These are phyloP conservation scores for Leishmania braziliensis DNA, from an alignment of 208 protist genomes.

Conservation along the genomic window DNA sequence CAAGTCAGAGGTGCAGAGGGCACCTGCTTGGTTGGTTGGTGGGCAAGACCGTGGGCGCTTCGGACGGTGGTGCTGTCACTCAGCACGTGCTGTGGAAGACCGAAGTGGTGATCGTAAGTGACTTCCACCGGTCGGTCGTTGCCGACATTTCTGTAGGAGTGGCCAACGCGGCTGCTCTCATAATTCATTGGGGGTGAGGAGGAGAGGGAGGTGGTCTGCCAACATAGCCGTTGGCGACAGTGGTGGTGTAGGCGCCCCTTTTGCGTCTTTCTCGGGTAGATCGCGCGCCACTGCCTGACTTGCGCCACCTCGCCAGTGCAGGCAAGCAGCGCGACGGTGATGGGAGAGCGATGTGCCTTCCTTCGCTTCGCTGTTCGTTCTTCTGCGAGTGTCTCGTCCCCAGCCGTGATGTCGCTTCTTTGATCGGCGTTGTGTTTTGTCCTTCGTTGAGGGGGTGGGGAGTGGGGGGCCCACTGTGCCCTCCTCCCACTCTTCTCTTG, in stretches of 20 bases:
- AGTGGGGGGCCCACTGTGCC: no score
- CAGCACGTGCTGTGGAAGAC: not conserved
- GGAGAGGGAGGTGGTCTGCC: not conserved
- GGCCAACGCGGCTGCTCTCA: not conserved
- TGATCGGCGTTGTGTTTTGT: no score
- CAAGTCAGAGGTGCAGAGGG: not conserved
- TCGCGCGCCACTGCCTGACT: no score
- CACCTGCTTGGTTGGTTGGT: not conserved
- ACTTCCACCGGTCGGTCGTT: slow-evolving; percentile 9
- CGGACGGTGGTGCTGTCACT: not conserved
- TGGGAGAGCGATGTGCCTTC: not conserved
- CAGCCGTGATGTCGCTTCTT: no score
- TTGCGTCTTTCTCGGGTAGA: no score
- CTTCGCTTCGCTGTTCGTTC: not conserved
- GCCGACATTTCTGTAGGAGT: not conserved
- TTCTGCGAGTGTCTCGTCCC: not conserved
- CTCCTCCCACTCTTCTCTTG: no score
- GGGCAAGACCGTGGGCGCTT: not conserved
- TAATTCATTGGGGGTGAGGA: not conserved
- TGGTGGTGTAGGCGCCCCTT: no score
- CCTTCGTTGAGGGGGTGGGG: no score
- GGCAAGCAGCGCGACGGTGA: not conserved
- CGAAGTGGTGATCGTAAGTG: slow-evolving; percentile 18
- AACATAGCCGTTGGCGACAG: not conserved
- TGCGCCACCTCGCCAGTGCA: not conserved